A percentile compares a stretch with the other conserved stretches of the same genome.
Evolutionary conservation across 2,329 filamentous ascomycete genomes (phyloP).

Genomic region (Fonsecaea nubica): DNA sequence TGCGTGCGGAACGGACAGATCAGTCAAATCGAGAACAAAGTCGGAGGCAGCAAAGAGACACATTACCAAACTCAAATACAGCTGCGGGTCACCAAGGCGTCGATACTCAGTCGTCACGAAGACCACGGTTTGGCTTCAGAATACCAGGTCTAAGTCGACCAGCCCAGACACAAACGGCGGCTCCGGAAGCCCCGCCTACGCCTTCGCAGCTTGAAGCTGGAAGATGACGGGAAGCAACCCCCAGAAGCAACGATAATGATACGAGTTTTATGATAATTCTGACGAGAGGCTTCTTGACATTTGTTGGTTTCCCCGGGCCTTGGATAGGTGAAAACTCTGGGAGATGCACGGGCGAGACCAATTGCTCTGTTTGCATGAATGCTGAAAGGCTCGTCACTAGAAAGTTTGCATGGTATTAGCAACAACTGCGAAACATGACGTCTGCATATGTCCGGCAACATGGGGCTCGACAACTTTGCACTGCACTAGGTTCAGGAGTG

Average conservation of each 20-base stretch:
- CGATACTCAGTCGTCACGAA: slow-evolving; percentile 16
- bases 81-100: slow-evolving; percentile 4
- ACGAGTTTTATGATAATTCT: slow-evolving; percentile 27
- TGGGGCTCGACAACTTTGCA: neutral
- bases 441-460: neutral
- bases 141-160: slow-evolving; percentile 22
- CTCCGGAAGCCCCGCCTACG: slow-evolving; percentile 29
- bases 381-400: neutral
- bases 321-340: slow-evolving; percentile 7
- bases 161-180: slow-evolving; percentile 14
- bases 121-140: slow-evolving; percentile 25
- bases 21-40: slow-evolving; percentile 21
- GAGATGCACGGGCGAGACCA: neutral
- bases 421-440: neutral
- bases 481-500: neutral
- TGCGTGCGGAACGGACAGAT: slow-evolving; percentile 34
- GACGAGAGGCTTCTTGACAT: slow-evolving; percentile 20
- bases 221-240: slow-evolving; percentile 21
- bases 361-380: neutral
- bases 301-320: neutral
- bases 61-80: slow-evolving; percentile 13
- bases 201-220: slow-evolving; percentile 38
- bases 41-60: slow-evolving; percentile 15
- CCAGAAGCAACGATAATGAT: slow-evolving; percentile 30
- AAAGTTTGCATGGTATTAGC: slow-evolving; percentile 1